Base-by-base conservation (phyloP, 805 yeast genomes). In the Schwanniomyces sp. region DNA sequence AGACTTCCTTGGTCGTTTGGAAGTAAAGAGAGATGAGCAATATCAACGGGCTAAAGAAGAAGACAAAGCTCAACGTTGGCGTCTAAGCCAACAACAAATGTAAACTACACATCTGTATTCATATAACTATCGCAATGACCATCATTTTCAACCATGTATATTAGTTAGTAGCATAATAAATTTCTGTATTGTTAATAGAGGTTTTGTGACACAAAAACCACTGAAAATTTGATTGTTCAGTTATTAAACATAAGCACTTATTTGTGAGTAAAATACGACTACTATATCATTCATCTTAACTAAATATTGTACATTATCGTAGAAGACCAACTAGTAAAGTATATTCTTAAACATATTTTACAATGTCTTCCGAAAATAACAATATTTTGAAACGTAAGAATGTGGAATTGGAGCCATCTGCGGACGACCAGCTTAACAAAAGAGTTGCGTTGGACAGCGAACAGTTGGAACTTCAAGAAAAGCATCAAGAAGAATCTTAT, bases 1-100 rank as follows among this genome's bases (percentile, higher is more conserved):
- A 65, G 97, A 88, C 55, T 94, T 94, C 78, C 73, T 94, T 59
- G 76, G 79, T 41, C 76, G 95, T 52, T 88, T 90, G 25, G 91
- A 87, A 50, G 70, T 69, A 34, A 79, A 80, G 49, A 66, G 79
- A 45, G 86, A 84, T 58, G 61, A 64, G 34, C 72, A 79, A 30
- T 75, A 75, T 56, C 76, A 75, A 55, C 70, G 72, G 40, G 78
- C 76, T 2, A 61, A 62, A 43, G 72, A 65, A 27, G 63, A 59
- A 18, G 77, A 73, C 10, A 56, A 70, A 41, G 45, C 42, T 32
- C 43, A 48, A 39, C 48, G 45, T 14, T 49, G 52, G 52, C 44
- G 42, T 29, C 43, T 45, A 7, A 43, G 46, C 24, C 48, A 48
- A 25, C 45, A 46, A 26, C 49, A 34, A 29, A 21, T 26, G 21